Evolutionary conservation across 352 stramenopile species (phyloP), one percentile per base, ranked within the genome.

Genomic region (Pythium periplocum): DNA sequence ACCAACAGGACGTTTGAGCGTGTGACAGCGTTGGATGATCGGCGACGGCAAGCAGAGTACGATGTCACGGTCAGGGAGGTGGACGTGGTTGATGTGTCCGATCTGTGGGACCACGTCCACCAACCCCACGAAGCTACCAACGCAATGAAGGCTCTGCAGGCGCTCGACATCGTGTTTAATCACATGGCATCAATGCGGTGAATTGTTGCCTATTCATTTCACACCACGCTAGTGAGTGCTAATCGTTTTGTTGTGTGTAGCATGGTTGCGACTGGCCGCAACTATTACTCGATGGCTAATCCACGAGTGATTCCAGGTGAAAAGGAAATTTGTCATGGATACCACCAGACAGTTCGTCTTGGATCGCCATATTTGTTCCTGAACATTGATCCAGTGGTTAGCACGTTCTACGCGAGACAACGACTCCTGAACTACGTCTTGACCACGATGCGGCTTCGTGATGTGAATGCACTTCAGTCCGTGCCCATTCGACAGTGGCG

Each of bases 51-150:
- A 26, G 17, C 17, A 26, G 31, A 8, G 9, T 62, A 57, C 30
- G 36, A 62, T 36, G 48, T 62, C 34, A 51, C 48, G 31, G 40
- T 61, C 17, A 49, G 42, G 31, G 31, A 55, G 26, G 55, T 61
- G 12, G 47, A 51, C 41, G 8, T 33, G 1, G 48, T 61, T 7
- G 6, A 39, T 12, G 6, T 34, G 7, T 11, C 34, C 3, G 9
- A 6, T 0, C 35, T 55, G 34, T 11, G 11, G 7, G 3, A 39
- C 9, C 31, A 46, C 42, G 51, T 6, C 2, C 4, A 39, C 40
- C 30, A 6, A 2, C 9, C 8, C 4, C 36, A 26, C 26, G 8
- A 17, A 8, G 1, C 7, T 8, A 26, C 32, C 3, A 17, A 39
- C 32, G n/a, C 45, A 12, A 48, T 12, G 40, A 40, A 35, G 26